Evolutionary conservation across 805 yeast species (phyloP).

Genomic region (Ogataea corticis): DNA sequence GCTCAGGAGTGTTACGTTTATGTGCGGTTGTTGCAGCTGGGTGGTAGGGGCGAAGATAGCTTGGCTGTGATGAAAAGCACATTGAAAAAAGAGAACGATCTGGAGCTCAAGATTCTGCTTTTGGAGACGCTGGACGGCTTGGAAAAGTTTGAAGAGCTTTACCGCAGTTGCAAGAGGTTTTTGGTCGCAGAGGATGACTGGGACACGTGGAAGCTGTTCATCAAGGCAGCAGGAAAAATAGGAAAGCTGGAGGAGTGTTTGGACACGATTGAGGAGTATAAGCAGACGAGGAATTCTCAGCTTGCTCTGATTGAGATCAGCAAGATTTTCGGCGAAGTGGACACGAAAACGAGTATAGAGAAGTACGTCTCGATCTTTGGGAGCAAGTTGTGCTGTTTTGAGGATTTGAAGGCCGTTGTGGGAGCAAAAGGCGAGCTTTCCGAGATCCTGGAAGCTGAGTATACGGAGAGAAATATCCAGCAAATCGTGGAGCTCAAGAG

Average conservation of each 20-base stretch:
- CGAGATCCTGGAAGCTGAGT: slow-evolving; percentile 13
- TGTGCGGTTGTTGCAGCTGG: slow-evolving; percentile 47
- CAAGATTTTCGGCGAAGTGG: slow-evolving; percentile 11
- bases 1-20: slow-evolving; percentile 70
- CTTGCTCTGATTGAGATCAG: slow-evolving; percentile 54
- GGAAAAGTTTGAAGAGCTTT: slow-evolving; percentile 46
- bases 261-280: slow-evolving; percentile 32
- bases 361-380: slow-evolving; percentile 49
- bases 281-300: slow-evolving; percentile 53
- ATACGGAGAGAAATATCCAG: slow-evolving; percentile 9
- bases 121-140: slow-evolving; percentile 45
- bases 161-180: slow-evolving; percentile 39
- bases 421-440: slow-evolving; percentile 5
- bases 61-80: slow-evolving; percentile 33
- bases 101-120: slow-evolving; percentile 61
- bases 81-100: slow-evolving; percentile 45
- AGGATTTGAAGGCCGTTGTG: slow-evolving; percentile 50
- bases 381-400: slow-evolving; percentile 62
- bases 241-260: slow-evolving; percentile 35
- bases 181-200: slow-evolving; percentile 70
- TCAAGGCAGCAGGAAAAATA: slow-evolving; percentile 44
- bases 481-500: slow-evolving; percentile 9
- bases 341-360: slow-evolving; percentile 32
- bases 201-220: slow-evolving; percentile 64
- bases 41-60: slow-evolving; percentile 37